These are phyloP conservation scores for Russula sp. DNA, from an alignment of 768 basidiomycete species.

Conservation along the genomic window DNA sequence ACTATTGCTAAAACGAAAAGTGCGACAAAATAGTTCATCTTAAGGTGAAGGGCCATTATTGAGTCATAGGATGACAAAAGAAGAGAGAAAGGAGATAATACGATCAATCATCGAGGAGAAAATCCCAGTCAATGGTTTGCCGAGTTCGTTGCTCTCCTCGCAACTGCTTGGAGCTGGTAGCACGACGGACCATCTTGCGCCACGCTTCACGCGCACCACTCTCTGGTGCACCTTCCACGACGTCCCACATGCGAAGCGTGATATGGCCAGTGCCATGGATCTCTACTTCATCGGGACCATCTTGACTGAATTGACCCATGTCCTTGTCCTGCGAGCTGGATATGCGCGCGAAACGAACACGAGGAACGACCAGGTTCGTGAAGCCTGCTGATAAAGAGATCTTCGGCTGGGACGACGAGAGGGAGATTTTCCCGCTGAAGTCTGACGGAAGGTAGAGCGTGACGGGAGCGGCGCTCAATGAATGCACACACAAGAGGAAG, in stretches of 20 bases:
- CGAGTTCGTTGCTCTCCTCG: slow-evolving; percentile 32
- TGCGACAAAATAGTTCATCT: neutral
- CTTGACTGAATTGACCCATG: slow-evolving; percentile 25
- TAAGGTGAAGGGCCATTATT: neutral
- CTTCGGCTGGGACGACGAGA: slow-evolving; percentile 39
- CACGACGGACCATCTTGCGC: slow-evolving; percentile 37
- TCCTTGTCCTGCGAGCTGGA: slow-evolving; percentile 22
- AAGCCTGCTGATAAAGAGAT: slow-evolving; percentile 61
- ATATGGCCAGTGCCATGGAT: slow-evolving; percentile 54
- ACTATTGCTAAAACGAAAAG: slow-evolving; percentile 8
- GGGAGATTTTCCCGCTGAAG: slow-evolving; percentile 60
- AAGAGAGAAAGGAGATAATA: neutral
- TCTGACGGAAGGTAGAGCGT: slow-evolving; percentile 76
- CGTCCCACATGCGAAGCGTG: slow-evolving; percentile 76
- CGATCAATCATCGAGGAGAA: slow-evolving; percentile 58
- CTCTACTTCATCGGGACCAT: slow-evolving; percentile 46
- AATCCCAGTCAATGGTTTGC: slow-evolving; percentile 65
- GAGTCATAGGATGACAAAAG: neutral
- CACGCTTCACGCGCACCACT: slow-evolving; percentile 51
- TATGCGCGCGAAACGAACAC: slow-evolving; percentile 27
- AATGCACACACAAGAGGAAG: slow-evolving; percentile 48
- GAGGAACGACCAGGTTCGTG: slow-evolving; percentile 49
- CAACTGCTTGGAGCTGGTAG: slow-evolving; percentile 51
- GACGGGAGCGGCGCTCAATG: slow-evolving; percentile 50
- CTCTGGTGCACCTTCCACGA: slow-evolving; percentile 57